Percentiles rank a stretch among this genome's conserved stretches.
These are phyloP conservation scores for Daphne laureola DNA, from an alignment of 441 rosid species.

Conservation along the genomic window DNA sequence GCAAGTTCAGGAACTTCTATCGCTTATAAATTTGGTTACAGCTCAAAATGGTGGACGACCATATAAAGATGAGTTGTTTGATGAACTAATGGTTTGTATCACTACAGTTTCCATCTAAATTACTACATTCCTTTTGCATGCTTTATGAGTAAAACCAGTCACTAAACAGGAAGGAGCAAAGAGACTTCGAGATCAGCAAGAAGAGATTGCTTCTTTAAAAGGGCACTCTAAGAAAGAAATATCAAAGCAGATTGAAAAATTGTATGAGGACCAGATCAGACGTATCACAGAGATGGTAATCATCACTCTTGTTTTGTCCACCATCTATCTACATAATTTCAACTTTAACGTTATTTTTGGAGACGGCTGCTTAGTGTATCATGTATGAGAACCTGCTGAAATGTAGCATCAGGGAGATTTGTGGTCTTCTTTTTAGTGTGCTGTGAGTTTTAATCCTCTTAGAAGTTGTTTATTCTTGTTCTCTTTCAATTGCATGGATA, in stretches of 20 bases:
- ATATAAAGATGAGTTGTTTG: conserved; percentile 61
- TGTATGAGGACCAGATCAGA: conserved; percentile 56
- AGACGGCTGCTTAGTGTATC: too few species aligned
- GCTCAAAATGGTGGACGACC: conserved; percentile 59
- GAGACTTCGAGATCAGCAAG: conserved; percentile 60
- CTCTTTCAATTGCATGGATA: not conserved
- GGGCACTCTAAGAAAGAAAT: conserved; percentile 57
- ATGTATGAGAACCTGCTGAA: too few species aligned
- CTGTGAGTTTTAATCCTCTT: not conserved
- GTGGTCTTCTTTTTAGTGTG: not conserved
- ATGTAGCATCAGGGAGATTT: too few species aligned
- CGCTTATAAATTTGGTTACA: conserved; percentile 42
- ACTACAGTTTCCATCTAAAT: not conserved
- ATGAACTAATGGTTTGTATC: conserved; percentile 45
- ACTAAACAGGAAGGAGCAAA: conserved; percentile 48
- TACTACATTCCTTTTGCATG: conserved; percentile 3
- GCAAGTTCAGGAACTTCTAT: conserved; percentile 55
- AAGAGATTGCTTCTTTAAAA: conserved; percentile 42
- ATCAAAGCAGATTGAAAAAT: conserved; percentile 40
- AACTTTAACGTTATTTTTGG: not conserved
- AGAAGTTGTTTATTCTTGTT: not conserved
- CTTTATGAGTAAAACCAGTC: not conserved
- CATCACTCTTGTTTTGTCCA: not conserved
- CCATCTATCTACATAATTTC: not conserved
- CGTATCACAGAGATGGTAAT: conserved; percentile 69